Percentiles rank a stretch among this genome's conserved stretches.
phyloP scores from a whole-genome alignment of 495 filamentous ascomycete genomes.

The Penicillium chermesinum region DNA sequence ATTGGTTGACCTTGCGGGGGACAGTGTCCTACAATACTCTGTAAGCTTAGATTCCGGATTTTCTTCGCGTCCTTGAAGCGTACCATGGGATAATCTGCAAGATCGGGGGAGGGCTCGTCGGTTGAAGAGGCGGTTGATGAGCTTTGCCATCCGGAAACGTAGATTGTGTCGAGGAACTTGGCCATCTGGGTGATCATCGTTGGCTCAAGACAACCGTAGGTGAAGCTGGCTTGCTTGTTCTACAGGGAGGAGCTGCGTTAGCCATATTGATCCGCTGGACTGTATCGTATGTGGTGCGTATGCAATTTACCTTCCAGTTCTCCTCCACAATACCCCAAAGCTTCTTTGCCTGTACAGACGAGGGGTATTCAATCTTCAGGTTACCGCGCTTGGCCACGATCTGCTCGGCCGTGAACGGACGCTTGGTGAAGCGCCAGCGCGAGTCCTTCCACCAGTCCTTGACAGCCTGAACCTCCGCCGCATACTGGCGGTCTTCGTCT shows the following conservation, averaged over 20 bases:
- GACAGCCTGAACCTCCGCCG: conserved; percentile 76
- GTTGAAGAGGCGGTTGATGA: conserved; percentile 91
- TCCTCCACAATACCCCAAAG: conserved; percentile 84
- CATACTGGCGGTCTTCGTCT: conserved; percentile 73
- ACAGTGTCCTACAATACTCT: conserved; percentile 70
- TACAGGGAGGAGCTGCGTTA: conserved; percentile 23
- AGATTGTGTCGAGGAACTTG: conserved; percentile 96
- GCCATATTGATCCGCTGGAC: neutral
- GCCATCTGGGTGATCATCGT: conserved; percentile 99
- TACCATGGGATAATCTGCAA: conserved; percentile 97
- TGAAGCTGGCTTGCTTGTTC: conserved; percentile 82
- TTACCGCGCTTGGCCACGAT: conserved; percentile 93
- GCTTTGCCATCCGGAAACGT: conserved; percentile 98
- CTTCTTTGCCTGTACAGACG: conserved; percentile 86
- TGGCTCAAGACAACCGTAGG: conserved; percentile 94
- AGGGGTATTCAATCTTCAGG: conserved; percentile 86
- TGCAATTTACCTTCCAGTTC: conserved; percentile 65
- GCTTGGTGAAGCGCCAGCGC: conserved; percentile 87
- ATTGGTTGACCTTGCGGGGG: conserved; percentile 93
- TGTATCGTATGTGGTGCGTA: neutral
- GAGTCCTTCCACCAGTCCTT: conserved; percentile 92
- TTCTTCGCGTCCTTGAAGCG: conserved; percentile 17
- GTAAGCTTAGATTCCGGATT: neutral
- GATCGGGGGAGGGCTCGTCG: conserved; percentile 94
- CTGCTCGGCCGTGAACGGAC: conserved; percentile 92